A percentile compares a stretch with the other conserved stretches of the same genome.
phyloP scores from a whole-genome alignment of 768 basidiomycete species.

The Infundibulicybe gibba region DNA sequence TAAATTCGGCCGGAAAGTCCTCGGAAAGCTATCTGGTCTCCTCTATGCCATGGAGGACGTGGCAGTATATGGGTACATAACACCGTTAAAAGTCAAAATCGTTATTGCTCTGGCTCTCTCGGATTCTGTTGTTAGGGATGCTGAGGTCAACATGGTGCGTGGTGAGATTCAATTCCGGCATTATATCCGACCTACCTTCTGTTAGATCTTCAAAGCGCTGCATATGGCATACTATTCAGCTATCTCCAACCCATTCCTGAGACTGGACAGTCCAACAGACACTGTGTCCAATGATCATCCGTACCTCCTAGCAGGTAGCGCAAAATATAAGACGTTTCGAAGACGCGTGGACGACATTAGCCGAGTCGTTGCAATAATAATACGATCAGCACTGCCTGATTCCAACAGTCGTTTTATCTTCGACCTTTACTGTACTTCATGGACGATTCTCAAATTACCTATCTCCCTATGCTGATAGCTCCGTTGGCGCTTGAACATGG shows the following conservation, averaged over 20 bases:
- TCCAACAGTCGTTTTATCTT: no score
- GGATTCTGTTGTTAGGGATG: constrained; percentile 78
- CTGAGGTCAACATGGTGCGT: constrained; percentile 72
- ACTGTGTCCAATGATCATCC: constrained; percentile 51
- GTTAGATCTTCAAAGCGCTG: constrained; percentile 81
- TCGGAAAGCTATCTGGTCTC: constrained; percentile 78
- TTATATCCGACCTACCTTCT: not conserved
- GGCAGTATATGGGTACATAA: constrained; percentile 89
- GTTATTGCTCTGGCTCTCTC: constrained; percentile 75
- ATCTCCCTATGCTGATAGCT: no score
- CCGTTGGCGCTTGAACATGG: no score
- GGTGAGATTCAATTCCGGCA: not conserved
- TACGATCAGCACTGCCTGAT: no score
- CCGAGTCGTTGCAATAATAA: constrained; percentile 41
- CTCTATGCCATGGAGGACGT: constrained; percentile 92
- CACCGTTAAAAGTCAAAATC: constrained; percentile 85
- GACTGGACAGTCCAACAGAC: constrained; percentile 41
- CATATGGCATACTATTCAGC: constrained; percentile 86
- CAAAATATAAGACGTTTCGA: constrained; percentile 69
- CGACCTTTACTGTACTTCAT: no score
- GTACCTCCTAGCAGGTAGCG: constrained; percentile 55
- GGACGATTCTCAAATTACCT: no score
- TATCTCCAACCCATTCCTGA: constrained; percentile 84
- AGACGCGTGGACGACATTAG: constrained; percentile 73
- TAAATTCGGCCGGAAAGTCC: constrained; percentile 52